Percentiles rank a stretch among this genome's conserved stretches.
Conservation (phyloP, 495 filamentous ascomycete species). For the Acidiella bohemica region DNA sequence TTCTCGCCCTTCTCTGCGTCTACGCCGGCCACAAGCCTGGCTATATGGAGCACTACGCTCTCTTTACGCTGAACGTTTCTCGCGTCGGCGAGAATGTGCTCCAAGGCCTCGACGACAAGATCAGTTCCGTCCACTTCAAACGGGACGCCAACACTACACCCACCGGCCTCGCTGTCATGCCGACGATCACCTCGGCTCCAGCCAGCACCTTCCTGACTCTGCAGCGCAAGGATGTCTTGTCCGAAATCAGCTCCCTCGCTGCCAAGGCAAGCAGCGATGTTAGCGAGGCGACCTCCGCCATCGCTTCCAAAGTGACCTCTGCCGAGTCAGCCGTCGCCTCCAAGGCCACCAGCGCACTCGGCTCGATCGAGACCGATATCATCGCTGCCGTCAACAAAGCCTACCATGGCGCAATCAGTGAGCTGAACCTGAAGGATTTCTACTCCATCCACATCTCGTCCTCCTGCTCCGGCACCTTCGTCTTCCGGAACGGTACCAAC, state of each 20-base stretch:
- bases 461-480: slow-evolving; percentile 50
- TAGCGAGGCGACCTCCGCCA: slow-evolving; percentile 3
- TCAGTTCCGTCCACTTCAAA: slow-evolving; percentile 8
- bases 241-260: slow-evolving; percentile 2
- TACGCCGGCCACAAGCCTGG: slow-evolving; percentile 51
- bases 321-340: slow-evolving; percentile 8
- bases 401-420: slow-evolving; percentile 33
- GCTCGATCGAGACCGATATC: slow-evolving; percentile 4
- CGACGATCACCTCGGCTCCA: slow-evolving; percentile 1
- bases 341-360: slow-evolving; percentile 2
- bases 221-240: slow-evolving; percentile 2
- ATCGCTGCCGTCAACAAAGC: slow-evolving; percentile 30
- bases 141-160: background rate
- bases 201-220: slow-evolving; percentile 16
- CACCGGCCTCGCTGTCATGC: background rate
- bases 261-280: slow-evolving; percentile 10
- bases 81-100: slow-evolving; percentile 42
- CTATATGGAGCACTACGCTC: slow-evolving; percentile 47
- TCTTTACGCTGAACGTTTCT: slow-evolving; percentile 55
- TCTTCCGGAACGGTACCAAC: slow-evolving; percentile 29
- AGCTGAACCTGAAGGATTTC: slow-evolving; percentile 49
- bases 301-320: slow-evolving; percentile 4
- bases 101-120: slow-evolving; percentile 7
- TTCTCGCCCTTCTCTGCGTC: slow-evolving; percentile 54
- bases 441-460: slow-evolving; percentile 59